Evolutionary conservation across 2,329 filamentous ascomycete species (phyloP).

Genomic region (Colletotrichum tofieldiae): DNA sequence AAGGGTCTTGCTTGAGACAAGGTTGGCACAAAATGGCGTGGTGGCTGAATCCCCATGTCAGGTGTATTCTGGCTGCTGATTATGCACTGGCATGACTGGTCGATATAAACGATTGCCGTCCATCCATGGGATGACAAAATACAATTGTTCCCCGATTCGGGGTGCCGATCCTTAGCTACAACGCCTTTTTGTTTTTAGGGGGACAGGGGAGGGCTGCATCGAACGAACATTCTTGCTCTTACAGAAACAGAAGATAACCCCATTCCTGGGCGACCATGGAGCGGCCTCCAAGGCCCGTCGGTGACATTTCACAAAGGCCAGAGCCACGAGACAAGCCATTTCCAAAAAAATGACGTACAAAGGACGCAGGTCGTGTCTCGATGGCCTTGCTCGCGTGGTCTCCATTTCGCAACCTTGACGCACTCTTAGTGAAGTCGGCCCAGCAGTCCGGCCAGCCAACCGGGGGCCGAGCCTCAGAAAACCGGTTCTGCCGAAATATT

Average conservation of each 20-base stretch:
- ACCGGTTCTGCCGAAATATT: constrained; percentile 31
- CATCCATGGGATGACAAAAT: constrained; percentile 13
- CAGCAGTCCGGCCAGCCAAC: constrained; percentile 35
- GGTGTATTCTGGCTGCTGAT: background rate
- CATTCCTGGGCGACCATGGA: constrained; percentile 29
- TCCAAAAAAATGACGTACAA: constrained; percentile 29
- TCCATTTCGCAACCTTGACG: constrained; percentile 4
- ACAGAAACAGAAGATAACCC: constrained; percentile 21
- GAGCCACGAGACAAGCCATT: constrained; percentile 20
- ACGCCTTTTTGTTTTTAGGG: background rate
- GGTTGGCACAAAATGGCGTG: constrained; percentile 35
- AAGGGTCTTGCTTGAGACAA: constrained; percentile 40
- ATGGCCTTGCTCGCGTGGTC: constrained; percentile 2
- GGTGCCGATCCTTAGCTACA: constrained; percentile 14
- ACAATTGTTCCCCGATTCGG: constrained; percentile 10
- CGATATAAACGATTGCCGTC: constrained; percentile 9
- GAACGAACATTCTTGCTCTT: constrained; percentile 18
- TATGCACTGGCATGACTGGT: constrained; percentile 7
- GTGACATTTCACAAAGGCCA: constrained; percentile 7
- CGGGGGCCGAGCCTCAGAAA: constrained; percentile 25
- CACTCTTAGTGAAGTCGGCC: constrained; percentile 13
- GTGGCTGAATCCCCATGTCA: constrained; percentile 23
- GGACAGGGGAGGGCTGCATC: background rate
- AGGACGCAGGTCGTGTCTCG: constrained; percentile 13
- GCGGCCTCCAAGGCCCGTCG: constrained; percentile 12